These are phyloP conservation scores for Alternaria dauci DNA, from an alignment of 2,329 filamentous ascomycete genomes.

Conservation along the genomic window DNA sequence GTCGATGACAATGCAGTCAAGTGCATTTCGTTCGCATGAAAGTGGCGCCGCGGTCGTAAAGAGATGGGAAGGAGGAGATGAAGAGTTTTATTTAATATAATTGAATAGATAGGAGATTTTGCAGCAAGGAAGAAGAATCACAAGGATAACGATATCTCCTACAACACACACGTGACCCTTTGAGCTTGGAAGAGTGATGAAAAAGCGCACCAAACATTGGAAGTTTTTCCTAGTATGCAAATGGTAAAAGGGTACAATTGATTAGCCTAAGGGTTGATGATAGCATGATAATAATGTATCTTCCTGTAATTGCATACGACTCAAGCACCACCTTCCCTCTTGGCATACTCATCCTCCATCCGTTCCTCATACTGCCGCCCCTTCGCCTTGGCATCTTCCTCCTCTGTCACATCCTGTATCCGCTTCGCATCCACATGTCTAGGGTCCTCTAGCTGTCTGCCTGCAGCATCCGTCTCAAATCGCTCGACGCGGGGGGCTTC, in stretches of 20 bases:
- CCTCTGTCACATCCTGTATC: conserved; percentile 47
- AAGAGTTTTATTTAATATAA: no score
- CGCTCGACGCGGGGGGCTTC: conserved; percentile 38
- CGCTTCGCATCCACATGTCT: conserved; percentile 16
- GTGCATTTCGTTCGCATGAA: no score
- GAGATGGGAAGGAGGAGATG: no score
- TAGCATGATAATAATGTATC: neutral
- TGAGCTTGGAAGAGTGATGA: no score
- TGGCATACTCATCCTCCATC: conserved; percentile 57
- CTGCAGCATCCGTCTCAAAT: conserved; percentile 32
- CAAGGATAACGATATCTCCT: neutral
- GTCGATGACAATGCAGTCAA: no score
- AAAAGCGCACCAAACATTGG: neutral
- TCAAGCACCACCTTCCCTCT: conserved; percentile 54
- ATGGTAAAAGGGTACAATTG: neutral
- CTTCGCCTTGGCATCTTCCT: conserved; percentile 43
- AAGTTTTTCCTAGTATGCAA: neutral
- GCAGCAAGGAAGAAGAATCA: neutral
- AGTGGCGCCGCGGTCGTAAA: no score
- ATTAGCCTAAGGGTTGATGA: neutral
- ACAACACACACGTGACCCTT: neutral
- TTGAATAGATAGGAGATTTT: neutral
- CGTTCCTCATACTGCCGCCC: conserved; percentile 52
- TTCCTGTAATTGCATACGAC: neutral
- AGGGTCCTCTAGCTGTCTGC: conserved; percentile 27